A percentile compares a stretch with the other conserved stretches of the same genome.
Evolutionary conservation across 2,329 filamentous ascomycete genomes (phyloP).

Genomic region (Westerdykella aurantiaca): DNA sequence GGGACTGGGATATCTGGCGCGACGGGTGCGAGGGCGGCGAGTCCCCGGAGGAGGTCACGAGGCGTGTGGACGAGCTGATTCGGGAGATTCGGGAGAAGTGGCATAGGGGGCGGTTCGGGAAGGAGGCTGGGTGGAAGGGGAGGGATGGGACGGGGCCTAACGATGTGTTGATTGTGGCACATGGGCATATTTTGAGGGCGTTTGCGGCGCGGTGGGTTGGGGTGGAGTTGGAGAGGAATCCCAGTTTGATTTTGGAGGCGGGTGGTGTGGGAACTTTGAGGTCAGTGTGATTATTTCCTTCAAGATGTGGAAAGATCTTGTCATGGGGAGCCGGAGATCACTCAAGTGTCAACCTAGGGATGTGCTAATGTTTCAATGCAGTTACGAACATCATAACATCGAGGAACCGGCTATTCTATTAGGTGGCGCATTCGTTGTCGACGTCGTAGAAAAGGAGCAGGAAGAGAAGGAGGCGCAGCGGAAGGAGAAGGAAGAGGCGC

Average conservation of each 20-base stretch:
- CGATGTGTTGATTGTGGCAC: conserved; percentile 76
- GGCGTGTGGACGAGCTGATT: conserved; percentile 70
- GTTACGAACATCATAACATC: conserved; percentile 47
- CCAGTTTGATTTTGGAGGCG: conserved; percentile 72
- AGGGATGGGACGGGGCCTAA: conserved; percentile 41
- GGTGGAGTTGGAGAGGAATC: conserved; percentile 66
- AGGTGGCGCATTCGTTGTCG: conserved; percentile 48
- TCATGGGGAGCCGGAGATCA: background rate
- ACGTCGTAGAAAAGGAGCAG: conserved; percentile 41
- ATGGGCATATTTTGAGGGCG: conserved; percentile 82
- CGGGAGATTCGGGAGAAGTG: conserved; percentile 58
- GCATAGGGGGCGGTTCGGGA: conserved; percentile 48
- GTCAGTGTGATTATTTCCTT: conserved; percentile 14
- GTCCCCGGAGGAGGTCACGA: conserved; percentile 66
- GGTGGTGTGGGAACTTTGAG: conserved; percentile 49
- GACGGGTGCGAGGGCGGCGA: conserved; percentile 81
- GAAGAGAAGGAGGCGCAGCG: conserved; percentile 10
- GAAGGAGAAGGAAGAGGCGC: background rate
- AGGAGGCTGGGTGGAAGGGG: conserved; percentile 46
- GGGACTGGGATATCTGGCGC: conserved; percentile 77
- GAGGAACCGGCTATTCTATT: conserved; percentile 49
- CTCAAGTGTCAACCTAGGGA: background rate
- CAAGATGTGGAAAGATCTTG: background rate
- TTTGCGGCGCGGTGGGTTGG: conserved; percentile 84
- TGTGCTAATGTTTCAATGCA: conserved; percentile 8